Base-by-base conservation (phyloP, 208 protist genomes). In the Endotrypanum monterogeii region DNA sequence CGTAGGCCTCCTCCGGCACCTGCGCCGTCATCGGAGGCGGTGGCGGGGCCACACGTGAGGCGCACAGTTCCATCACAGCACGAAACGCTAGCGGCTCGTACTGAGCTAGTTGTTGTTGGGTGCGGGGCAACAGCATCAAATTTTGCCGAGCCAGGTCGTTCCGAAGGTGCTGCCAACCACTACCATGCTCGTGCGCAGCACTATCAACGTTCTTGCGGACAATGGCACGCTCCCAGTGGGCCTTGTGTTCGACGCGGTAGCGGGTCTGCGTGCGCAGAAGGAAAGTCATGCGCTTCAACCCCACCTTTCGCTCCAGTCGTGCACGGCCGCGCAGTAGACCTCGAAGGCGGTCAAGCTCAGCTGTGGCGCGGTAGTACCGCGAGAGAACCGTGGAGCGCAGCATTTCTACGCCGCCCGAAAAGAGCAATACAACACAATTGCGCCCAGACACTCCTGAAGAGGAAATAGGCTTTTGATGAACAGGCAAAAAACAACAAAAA, bases 41-140 rank as follows among this genome's bases (percentile, higher is more conserved):
- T 11, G 90, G 92, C 25, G 92, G 92, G 6, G 92, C 72, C 71
- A 97, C 85, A 30, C 88, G 89, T 28, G 92, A 97, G 16, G 85
- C 92, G 61, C 89, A 93, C 25, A 97, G 82, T 79, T 97, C 92
- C 77, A 95, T 71, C 6, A 97, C 83, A 5, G 92, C 86, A 16
- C 92, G 90, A 72, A 97, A 97, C 6, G 92, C 86, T n/a, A 97
- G 76, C 46, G 92, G 92, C 80, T 97, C 92, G 66, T 97, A 97
- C 70, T 93, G 89, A n/a, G 92, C 90, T 0, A 97, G 76, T 37
- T 83, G 73, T 74, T 95, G 90, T 74, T 95, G 90, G 14, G 84
- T 87, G 50, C 80, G 78, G 6, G 92, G 92, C 32, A 94, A 77
- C 14, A 97, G 76, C 66, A 92, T 67, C 58, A 97, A 48, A 65